Percentiles rank a stretch among this genome's conserved stretches.
Conservation (phyloP, 2,329 filamentous ascomycete species). For the Trichophyton mentagrophytes region DNA sequence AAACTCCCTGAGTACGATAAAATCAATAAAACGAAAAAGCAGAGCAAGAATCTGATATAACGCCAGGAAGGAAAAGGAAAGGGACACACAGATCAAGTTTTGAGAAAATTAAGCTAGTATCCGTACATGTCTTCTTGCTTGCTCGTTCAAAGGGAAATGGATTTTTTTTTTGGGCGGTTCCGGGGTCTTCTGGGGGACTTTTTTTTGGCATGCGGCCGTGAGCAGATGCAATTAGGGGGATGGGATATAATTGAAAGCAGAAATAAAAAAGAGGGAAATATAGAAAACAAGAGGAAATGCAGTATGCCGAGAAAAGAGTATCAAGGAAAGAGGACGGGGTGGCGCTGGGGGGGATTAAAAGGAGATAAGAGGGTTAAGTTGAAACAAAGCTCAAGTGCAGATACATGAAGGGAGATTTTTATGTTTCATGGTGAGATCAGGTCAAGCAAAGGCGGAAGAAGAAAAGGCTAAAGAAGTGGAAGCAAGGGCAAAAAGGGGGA, state of each 20-base stretch:
- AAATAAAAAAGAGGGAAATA: neutral
- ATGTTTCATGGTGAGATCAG: neutral
- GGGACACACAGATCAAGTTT: neutral
- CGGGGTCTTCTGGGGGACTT: too few relatives aligned
- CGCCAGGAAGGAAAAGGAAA: conserved; percentile 8
- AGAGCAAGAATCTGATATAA: neutral
- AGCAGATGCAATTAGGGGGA: neutral
- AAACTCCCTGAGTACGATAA: too few relatives aligned
- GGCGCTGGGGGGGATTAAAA: neutral
- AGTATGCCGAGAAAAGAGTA: neutral
- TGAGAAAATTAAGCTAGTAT: conserved; percentile 1
- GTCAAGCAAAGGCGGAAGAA: too few relatives aligned
- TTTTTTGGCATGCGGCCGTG: neutral
- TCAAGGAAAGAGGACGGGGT: neutral
- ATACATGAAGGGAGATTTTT: conserved; percentile 1
- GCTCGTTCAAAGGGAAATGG: neutral
- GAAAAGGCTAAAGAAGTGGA: too few relatives aligned
- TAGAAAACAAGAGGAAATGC: neutral
- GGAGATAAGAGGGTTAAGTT: neutral
- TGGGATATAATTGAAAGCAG: neutral
- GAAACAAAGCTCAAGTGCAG: neutral
- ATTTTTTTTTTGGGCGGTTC: neutral
- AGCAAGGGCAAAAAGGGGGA: too few relatives aligned
- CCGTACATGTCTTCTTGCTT: neutral
- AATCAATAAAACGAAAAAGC: too few relatives aligned